phyloP scores from a whole-genome alignment of 2,329 filamentous ascomycete genomes.

The Colletotrichum sp. region DNA sequence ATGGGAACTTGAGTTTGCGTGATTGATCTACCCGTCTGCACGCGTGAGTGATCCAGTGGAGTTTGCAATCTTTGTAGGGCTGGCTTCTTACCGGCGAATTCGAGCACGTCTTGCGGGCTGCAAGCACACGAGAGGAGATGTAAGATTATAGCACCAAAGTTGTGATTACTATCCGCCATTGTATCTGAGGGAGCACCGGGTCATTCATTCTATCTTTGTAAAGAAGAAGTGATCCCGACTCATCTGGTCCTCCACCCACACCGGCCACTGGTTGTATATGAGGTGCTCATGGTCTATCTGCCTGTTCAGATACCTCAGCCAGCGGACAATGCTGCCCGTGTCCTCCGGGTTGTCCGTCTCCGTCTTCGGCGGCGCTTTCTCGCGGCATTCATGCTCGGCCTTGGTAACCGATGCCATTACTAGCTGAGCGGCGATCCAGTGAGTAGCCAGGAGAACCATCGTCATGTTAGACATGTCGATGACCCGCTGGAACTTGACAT shows the following conservation, averaged over 20 bases:
- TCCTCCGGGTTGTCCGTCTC: constrained; percentile 33
- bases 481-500: constrained; percentile 54
- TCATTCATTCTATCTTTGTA: constrained; percentile 31
- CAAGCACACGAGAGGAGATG: background rate
- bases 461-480: constrained; percentile 52
- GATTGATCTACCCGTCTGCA: background rate
- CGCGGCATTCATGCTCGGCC: constrained; percentile 37
- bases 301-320: constrained; percentile 56
- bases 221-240: constrained; percentile 51
- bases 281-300: constrained; percentile 49
- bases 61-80: background rate
- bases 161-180: background rate
- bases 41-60: background rate
- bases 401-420: constrained; percentile 56
- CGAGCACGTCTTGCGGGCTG: background rate
- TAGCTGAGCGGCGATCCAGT: constrained; percentile 61
- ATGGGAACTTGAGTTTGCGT: background rate
- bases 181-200: background rate
- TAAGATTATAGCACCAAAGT: background rate
- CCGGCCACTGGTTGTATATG: constrained; percentile 56
- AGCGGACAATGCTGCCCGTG: constrained; percentile 47
- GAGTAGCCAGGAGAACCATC: constrained; percentile 52
- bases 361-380: constrained; percentile 29
- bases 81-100: background rate
- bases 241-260: constrained; percentile 59